Evolutionary conservation across 2,329 filamentous ascomycete species (phyloP).

Genomic region (Elsinoe perseae): DNA sequence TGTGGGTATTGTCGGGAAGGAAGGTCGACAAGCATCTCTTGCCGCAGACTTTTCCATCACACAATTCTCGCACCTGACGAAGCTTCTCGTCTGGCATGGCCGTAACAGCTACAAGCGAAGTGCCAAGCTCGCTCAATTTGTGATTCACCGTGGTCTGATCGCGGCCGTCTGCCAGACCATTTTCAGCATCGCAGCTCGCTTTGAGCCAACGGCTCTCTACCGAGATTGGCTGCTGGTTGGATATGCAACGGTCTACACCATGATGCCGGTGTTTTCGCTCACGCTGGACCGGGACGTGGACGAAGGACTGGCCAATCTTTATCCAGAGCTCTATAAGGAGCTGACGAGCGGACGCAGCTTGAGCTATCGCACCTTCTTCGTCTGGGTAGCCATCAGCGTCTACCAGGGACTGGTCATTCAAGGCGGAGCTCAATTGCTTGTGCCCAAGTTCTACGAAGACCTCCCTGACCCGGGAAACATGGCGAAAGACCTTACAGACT

Average conservation of each 20-base stretch:
- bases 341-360: constrained; percentile 81
- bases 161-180: constrained; percentile 95
- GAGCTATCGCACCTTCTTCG: constrained; percentile 89
- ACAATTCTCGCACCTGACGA: constrained; percentile 90
- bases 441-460: constrained; percentile 55
- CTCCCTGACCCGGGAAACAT: constrained; percentile 18
- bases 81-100: constrained; percentile 97
- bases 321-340: constrained; percentile 96
- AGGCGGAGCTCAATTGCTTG: constrained; percentile 81
- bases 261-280: constrained; percentile 82
- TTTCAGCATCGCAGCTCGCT: constrained; percentile 86
- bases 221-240: constrained; percentile 95
- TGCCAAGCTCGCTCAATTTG: constrained; percentile 93
- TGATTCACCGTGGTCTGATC: constrained; percentile 93
- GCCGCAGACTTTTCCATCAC: constrained; percentile 96
- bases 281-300: constrained; percentile 94
- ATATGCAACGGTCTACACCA: constrained; percentile 94
- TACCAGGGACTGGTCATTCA: constrained; percentile 96
- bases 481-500: constrained; percentile 23
- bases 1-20: constrained; percentile 96
- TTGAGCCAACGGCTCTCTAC: constrained; percentile 91
- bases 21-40: constrained; percentile 86
- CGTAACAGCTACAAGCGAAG: constrained; percentile 94
- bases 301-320: constrained; percentile 84
- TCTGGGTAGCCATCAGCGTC: constrained; percentile 89